Evolutionary conservation across 495 filamentous ascomycete genomes (phyloP), one percentile per base, ranked within the genome.

Genomic region (Penicillium tannophilum): DNA sequence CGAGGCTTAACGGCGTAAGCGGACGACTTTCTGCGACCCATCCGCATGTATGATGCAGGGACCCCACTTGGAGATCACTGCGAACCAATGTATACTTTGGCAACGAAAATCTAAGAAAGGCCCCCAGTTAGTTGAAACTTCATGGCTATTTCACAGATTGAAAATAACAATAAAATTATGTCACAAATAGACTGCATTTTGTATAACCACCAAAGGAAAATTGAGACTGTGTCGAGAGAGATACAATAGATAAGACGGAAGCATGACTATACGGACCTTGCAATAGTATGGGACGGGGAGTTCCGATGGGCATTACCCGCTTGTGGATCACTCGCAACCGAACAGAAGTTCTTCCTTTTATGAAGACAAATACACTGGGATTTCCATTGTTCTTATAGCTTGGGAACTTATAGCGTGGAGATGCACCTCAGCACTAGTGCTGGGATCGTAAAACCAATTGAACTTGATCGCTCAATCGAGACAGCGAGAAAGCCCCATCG

Each of bases 231-330:
- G 45, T 39, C 7, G 44, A 52, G 42, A 47, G 45, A 43, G n/a
- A 52, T 44, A 55, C 33, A 23, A 43, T 52, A 60, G 62, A 69
- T 63, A 63, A 66, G 55, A 28, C 28, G 28, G 28, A 28, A 28
- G 6, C 4, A 4, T 7, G 6, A 28, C 28, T 28, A 28, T 28
- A 28, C 28, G 28, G 28, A 28, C 28, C 28, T 28, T 28, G 6
- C 7, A 12, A 36, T 36, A 54, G 55, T 42, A 59, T 19, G 59
- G 60, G 41, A 63, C 68, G 68, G 68, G 55, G 62, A 50, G 55
- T 59, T 58, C 62, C 58, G 62, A 63, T 42, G 28, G 46, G 10
- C 7, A 10, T 31, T n/a, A 6, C 3, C 45, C 45, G 23, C 19
- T 46, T 20, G 19, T 28, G 14, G 11, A 28, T 47, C 20, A 47